Percentiles rank a stretch among this genome's conserved stretches.
These are phyloP conservation scores for Ceratobasidium papillatum DNA, from an alignment of 1,284 basidiomycete genomes.

Conservation along the genomic window DNA sequence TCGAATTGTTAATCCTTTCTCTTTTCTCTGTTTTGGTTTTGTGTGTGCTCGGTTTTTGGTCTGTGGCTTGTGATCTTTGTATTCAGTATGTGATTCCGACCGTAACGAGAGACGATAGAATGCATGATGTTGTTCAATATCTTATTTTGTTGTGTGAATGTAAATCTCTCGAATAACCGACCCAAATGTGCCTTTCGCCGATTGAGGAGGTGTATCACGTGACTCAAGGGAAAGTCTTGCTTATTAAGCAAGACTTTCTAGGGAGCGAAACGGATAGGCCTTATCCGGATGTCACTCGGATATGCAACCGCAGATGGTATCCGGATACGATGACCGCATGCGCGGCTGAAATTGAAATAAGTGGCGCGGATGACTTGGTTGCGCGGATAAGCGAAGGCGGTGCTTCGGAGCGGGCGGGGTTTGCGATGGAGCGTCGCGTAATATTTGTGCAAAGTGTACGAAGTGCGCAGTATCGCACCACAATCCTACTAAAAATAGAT, in stretches of 20 bases:
- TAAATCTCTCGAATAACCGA: no score
- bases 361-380: neutral
- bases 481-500: neutral
- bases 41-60: neutral
- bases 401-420: neutral
- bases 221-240: no score
- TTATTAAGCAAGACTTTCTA: no score
- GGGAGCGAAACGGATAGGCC: conserved; percentile 19
- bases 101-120: conserved; percentile 6
- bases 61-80: neutral
- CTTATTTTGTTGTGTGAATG: no score
- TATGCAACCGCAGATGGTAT: neutral
- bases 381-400: neutral
- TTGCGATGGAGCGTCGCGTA: neutral
- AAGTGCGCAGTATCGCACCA: neutral
- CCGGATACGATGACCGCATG: neutral
- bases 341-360: conserved; percentile 19
- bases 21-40: neutral
- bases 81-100: neutral
- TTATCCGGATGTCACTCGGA: conserved; percentile 9
- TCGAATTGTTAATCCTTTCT: neutral
- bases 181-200: no score
- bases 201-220: no score
- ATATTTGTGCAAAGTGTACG: neutral
- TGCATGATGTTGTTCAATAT: neutral